phyloP scores from a whole-genome alignment of 805 yeast genomes.

The Candida saitoana region DNA sequence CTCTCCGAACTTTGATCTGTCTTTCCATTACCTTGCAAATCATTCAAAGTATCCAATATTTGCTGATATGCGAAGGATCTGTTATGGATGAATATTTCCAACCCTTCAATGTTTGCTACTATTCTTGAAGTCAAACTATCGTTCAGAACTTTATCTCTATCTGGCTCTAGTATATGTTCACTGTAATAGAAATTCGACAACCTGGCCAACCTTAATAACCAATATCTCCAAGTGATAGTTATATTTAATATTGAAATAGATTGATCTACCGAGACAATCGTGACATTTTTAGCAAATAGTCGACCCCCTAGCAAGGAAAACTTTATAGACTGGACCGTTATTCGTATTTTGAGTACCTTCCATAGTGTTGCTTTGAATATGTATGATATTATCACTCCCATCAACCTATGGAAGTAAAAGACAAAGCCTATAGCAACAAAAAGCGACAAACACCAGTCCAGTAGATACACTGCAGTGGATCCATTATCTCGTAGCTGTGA shows the following conservation, averaged over 20 bases:
- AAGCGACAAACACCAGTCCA: constrained; percentile 74
- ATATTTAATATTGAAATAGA: constrained; percentile 69
- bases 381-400: constrained; percentile 57
- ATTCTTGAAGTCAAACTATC: constrained; percentile 53
- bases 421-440: constrained; percentile 58
- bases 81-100: constrained; percentile 81
- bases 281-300: constrained; percentile 68
- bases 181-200: constrained; percentile 29
- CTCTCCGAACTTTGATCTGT: not conserved
- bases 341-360: constrained; percentile 53
- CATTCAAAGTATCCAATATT: constrained; percentile 41
- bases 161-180: not conserved
- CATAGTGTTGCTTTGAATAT: constrained; percentile 55
- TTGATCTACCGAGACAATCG: constrained; percentile 68
- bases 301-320: constrained; percentile 82
- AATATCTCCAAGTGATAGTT: constrained; percentile 84
- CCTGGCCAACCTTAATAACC: constrained; percentile 55
- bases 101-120: constrained; percentile 61
- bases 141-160: constrained; percentile 24
- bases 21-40: not conserved
- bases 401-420: constrained; percentile 71
- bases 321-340: constrained; percentile 70
- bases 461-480: constrained; percentile 64
- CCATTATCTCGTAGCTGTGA: not conserved
- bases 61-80: constrained; percentile 72